Conservation (phyloP, 1,284 basidiomycete species). For the Ceratobasidium sp. region DNA sequence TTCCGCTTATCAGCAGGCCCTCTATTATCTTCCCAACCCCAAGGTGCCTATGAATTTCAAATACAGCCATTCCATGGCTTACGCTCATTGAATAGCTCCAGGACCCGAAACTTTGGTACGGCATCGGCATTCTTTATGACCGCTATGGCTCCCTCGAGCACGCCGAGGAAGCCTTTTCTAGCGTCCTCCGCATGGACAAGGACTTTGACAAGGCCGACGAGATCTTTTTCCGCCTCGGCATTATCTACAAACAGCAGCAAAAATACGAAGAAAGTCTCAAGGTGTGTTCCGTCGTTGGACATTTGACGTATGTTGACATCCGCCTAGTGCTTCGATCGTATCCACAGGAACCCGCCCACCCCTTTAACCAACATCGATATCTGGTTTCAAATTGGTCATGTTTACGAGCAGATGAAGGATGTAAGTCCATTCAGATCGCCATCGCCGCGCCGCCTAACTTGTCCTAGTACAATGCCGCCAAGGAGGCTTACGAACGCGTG, state of each 20-base stretch:
- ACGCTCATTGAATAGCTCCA: conserved; percentile 48
- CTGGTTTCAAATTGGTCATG: conserved; percentile 99
- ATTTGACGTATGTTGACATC: conserved; percentile 38
- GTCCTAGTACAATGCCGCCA: conserved; percentile 79
- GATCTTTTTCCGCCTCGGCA: conserved; percentile 96
- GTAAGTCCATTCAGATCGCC: conserved; percentile 58
- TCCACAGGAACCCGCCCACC: conserved; percentile 91
- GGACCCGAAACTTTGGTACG: conserved; percentile 99
- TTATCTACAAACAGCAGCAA: conserved; percentile 99
- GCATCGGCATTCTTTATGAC: conserved; percentile 98
- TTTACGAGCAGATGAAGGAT: conserved; percentile 96
- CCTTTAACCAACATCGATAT: conserved; percentile 97
- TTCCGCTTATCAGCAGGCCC: conserved; percentile 96
- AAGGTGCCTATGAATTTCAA: conserved; percentile 62
- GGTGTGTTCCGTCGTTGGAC: conserved; percentile 51
- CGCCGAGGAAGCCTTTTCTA: conserved; percentile 97
- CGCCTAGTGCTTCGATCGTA: conserved; percentile 85
- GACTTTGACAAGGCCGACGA: conserved; percentile 99
- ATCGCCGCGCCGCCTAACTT: neutral
- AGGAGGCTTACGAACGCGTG: conserved; percentile 97
- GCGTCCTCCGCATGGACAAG: conserved; percentile 93
- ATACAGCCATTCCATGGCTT: conserved; percentile 20
- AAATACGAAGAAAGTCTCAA: conserved; percentile 86
- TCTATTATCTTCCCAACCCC: conserved; percentile 94
- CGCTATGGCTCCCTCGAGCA: conserved; percentile 98